phyloP scores from a whole-genome alignment of 371 early-diverging fungal genomes.

The Mortierella sp. region DNA sequence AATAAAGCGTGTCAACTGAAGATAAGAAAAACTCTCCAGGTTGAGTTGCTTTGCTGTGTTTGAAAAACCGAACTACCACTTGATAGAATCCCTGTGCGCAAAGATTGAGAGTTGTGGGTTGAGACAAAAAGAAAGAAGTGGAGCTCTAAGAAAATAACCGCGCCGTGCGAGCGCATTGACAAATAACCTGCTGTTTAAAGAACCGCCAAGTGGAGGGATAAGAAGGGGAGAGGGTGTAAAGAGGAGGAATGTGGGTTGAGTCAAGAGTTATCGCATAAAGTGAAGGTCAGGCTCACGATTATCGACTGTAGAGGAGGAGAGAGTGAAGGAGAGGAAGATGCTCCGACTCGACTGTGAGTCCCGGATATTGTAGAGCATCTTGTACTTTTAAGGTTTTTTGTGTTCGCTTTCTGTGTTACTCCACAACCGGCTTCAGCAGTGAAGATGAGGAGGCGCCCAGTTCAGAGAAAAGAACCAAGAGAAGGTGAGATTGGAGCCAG shows the following conservation, averaged over 20 bases:
- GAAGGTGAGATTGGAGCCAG: neutral
- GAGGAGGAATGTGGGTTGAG: conserved; percentile 11
- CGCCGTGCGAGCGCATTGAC: conserved; percentile 16
- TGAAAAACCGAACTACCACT: neutral
- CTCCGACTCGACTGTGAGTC: conserved; percentile 1
- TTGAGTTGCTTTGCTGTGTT: neutral
- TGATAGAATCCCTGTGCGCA: neutral
- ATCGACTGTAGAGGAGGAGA: neutral
- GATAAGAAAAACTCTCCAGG: neutral
- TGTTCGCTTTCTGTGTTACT: neutral
- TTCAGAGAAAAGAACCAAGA: neutral
- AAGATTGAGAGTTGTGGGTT: neutral
- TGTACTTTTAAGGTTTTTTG: neutral
- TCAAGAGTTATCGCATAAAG: conserved; percentile 12
- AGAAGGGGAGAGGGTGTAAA: neutral
- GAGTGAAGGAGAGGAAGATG: neutral
- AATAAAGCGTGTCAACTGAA: neutral
- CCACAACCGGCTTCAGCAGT: neutral
- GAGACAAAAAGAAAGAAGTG: neutral
- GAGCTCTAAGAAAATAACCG: neutral
- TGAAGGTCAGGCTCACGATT: conserved; percentile 4
- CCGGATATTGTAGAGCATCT: conserved; percentile 13
- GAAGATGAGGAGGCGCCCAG: neutral
- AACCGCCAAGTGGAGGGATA: neutral
- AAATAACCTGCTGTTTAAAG: conserved; percentile 3